Evolutionary conservation across 306 rosid genomes (phyloP), one percentile per base, ranked within the genome.

Genomic region (Citrullus mucosospermus): DNA sequence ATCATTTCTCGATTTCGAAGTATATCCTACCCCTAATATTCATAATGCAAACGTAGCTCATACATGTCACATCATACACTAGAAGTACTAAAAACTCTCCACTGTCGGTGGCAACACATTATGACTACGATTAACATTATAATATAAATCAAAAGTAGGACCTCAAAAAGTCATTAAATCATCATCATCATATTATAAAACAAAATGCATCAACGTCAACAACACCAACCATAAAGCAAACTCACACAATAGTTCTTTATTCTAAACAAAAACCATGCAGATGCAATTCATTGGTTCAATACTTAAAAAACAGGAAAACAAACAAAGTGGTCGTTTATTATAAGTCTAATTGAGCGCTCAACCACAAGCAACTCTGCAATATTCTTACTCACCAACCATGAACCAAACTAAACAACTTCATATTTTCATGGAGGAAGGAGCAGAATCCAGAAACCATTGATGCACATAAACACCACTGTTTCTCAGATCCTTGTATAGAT

Each of bases 391-490:
- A 20, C 20, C 36, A 63, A 34, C 57, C 54, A 20, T 51, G 5
- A 56, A 80, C 28, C 51, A 14, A 72, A 59, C 17, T 18, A 59
- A 5, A 28, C 80, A 28, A 58, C 78, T 41, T 48, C 72, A 85
- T 70, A 44, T 63, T 82, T 73, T 73, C 70, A 25, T 50, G 77
- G 56, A 44, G 34, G 79, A 62, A 48, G 76, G 43, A 71, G n/a
- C 80, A 76, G 32, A 81, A 69, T 90, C 92, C 92, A 94, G 62
- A 73, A 72, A 92, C 96, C 91, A 91, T 73, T 95, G 98, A 87
- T 95, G 98, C 56, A 91, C 97, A 89, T 80, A 92, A 56, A 95
- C 92, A 38, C 98, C 96, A 56, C 78, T 85, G 85, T 78, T 79
- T 67, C 97, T 86, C 39, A 95, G 95, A 76, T 86, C 93, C 76